phyloP scores from a whole-genome alignment of 352 stramenopile genomes.

The Globisporangium spinosum region DNA sequence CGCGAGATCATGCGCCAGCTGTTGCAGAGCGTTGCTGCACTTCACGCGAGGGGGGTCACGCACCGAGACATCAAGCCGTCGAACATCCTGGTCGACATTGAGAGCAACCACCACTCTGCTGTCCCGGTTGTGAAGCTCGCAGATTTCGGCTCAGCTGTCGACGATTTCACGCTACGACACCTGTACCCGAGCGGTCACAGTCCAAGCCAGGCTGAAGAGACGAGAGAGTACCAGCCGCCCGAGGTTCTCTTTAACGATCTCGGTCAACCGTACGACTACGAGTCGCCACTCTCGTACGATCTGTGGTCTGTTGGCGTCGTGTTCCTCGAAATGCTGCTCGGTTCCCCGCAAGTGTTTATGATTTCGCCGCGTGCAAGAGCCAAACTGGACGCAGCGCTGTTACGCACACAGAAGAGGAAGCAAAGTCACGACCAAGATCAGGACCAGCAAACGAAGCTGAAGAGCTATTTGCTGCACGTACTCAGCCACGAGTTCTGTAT shows the following conservation, averaged over 20 bases:
- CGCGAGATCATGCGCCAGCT: slow-evolving; percentile 94
- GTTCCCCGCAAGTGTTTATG: slow-evolving; percentile 87
- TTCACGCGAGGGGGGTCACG: slow-evolving; percentile 91
- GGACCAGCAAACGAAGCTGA: slow-evolving; percentile 31
- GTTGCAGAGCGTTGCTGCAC: slow-evolving; percentile 82
- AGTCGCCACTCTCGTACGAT: slow-evolving; percentile 74
- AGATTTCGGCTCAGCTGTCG: slow-evolving; percentile 88
- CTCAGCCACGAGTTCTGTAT: slow-evolving; percentile 85
- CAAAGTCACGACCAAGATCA: not conserved
- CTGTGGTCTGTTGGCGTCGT: slow-evolving; percentile 94
- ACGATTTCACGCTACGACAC: slow-evolving; percentile 65
- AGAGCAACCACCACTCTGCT: slow-evolving; percentile 12
- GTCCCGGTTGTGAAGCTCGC: slow-evolving; percentile 68
- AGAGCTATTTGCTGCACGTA: slow-evolving; percentile 76
- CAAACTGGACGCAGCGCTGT: slow-evolving; percentile 85
- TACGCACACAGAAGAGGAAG: slow-evolving; percentile 21
- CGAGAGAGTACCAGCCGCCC: slow-evolving; percentile 93
- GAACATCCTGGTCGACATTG: slow-evolving; percentile 64
- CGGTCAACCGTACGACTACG: slow-evolving; percentile 57
- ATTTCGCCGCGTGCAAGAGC: slow-evolving; percentile 85
- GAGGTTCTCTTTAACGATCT: slow-evolving; percentile 81
- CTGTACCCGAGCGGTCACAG: slow-evolving; percentile 63
- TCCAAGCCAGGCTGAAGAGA: slow-evolving; percentile 90
- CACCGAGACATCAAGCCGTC: slow-evolving; percentile 86
- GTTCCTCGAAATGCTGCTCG: slow-evolving; percentile 94